A percentile compares a stretch with the other conserved stretches of the same genome.
These are phyloP conservation scores for Aspergillus melleus DNA, from an alignment of 2,329 filamentous ascomycete species.

Conservation along the genomic window DNA sequence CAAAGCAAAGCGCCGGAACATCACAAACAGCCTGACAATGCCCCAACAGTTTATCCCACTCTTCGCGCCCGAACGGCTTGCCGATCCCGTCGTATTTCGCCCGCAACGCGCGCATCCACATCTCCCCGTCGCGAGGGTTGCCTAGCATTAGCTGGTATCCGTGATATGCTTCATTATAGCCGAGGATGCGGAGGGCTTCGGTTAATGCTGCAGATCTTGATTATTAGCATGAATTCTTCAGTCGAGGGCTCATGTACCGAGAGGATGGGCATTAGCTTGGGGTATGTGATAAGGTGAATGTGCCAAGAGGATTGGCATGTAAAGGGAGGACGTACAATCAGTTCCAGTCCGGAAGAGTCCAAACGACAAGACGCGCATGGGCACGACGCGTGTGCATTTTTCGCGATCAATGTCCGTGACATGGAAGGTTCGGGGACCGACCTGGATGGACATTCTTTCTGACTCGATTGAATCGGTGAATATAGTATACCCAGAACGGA, in stretches of 20 bases:
- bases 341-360: constrained; percentile 68
- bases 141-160: constrained; percentile 62
- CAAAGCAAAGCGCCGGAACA: constrained; percentile 16
- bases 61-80: constrained; percentile 20
- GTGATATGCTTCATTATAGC: constrained; percentile 65
- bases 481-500: too few species aligned
- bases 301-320: not conserved
- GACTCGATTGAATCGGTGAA: too few species aligned
- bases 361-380: constrained; percentile 66
- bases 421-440: not conserved
- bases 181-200: constrained; percentile 44
- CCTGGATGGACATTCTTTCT: not conserved
- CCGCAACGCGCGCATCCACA: constrained; percentile 61
- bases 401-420: constrained; percentile 9
- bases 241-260: too few species aligned
- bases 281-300: too few species aligned
- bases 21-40: constrained; percentile 16
- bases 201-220: constrained; percentile 49
- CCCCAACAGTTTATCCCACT: not conserved
- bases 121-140: constrained; percentile 54
- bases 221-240: too few species aligned
- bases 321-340: constrained; percentile 52
- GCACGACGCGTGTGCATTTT: constrained; percentile 41
- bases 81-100: constrained; percentile 58
- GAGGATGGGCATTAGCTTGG: not conserved